Percentiles rank a stretch among this genome's conserved stretches.
phyloP scores from a whole-genome alignment of 345 rosid species.

The Melaleuca quinquenervia region DNA sequence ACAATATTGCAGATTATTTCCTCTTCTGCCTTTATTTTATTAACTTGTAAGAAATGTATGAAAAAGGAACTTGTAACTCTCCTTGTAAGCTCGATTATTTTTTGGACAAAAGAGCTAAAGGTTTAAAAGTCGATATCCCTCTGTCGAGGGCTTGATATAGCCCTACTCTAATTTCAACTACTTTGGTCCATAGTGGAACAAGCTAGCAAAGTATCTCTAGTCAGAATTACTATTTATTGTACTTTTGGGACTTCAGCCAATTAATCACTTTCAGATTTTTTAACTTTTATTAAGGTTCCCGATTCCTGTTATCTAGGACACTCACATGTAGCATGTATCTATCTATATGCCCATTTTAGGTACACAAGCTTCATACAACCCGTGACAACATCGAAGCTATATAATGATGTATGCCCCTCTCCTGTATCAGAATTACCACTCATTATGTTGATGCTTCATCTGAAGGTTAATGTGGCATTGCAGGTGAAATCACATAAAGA shows the following conservation, averaged over 20 bases:
- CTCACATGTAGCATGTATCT: neutral
- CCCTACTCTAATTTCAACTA: neutral
- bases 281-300: neutral
- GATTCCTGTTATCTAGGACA: neutral
- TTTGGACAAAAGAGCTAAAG: neutral
- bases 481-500: slow-evolving; percentile 93
- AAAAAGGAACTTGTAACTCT: neutral
- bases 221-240: neutral
- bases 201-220: neutral
- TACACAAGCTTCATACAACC: slow-evolving; percentile 98
- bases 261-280: neutral
- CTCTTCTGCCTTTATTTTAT: neutral
- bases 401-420: slow-evolving; percentile 58
- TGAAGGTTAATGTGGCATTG: slow-evolving; percentile 3
- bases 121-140: neutral
- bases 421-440: neutral
- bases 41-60: neutral
- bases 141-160: neutral
- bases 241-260: neutral
- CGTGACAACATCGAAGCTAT: slow-evolving; percentile 75
- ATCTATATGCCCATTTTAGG: slow-evolving; percentile 30
- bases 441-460: neutral
- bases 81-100: neutral
- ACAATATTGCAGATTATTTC: neutral
- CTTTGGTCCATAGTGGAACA: neutral